These are phyloP conservation scores for Marasmius sp. DNA, from an alignment of 1,284 basidiomycete genomes.

Conservation along the genomic window DNA sequence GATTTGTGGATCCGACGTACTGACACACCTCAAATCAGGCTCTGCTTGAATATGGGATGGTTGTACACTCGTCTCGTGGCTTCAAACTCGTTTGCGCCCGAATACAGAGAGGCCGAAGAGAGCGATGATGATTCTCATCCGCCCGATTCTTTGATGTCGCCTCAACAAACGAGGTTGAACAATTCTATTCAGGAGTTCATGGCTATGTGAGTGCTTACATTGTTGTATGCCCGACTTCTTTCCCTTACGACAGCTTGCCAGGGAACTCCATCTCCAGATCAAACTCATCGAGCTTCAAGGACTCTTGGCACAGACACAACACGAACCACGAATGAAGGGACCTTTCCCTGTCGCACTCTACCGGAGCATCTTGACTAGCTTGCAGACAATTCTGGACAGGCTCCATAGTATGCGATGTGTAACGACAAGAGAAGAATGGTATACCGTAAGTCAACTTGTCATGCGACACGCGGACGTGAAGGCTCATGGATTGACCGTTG, in stretches of 20 bases:
- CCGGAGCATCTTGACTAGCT: constrained; percentile 77
- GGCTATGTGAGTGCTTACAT: constrained; percentile 67
- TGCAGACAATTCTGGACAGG: constrained; percentile 88
- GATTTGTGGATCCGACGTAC: not conserved
- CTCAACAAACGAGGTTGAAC: constrained; percentile 41
- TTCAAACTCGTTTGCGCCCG: constrained; percentile 67
- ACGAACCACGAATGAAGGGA: constrained; percentile 94
- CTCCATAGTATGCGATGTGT: constrained; percentile 96
- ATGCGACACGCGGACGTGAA: not conserved
- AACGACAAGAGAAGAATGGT: constrained; percentile 92
- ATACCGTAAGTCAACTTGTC: constrained; percentile 49
- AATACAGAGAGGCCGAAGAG: constrained; percentile 33
- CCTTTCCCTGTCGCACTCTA: constrained; percentile 87
- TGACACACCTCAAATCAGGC: constrained; percentile 41
- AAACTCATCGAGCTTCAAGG: constrained; percentile 83
- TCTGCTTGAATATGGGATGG: constrained; percentile 83
- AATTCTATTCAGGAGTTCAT: constrained; percentile 83
- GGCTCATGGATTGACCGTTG: not conserved
- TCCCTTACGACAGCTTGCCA: constrained; percentile 30
- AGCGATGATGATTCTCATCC: constrained; percentile 28
- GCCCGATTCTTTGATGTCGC: constrained; percentile 37
- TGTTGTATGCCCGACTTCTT: not conserved
- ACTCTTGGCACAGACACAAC: constrained; percentile 83
- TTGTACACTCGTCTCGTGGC: constrained; percentile 79
- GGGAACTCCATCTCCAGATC: constrained; percentile 93